phyloP scores from a whole-genome alignment of 352 stramenopile species.

The Globisporangium alternatum region DNA sequence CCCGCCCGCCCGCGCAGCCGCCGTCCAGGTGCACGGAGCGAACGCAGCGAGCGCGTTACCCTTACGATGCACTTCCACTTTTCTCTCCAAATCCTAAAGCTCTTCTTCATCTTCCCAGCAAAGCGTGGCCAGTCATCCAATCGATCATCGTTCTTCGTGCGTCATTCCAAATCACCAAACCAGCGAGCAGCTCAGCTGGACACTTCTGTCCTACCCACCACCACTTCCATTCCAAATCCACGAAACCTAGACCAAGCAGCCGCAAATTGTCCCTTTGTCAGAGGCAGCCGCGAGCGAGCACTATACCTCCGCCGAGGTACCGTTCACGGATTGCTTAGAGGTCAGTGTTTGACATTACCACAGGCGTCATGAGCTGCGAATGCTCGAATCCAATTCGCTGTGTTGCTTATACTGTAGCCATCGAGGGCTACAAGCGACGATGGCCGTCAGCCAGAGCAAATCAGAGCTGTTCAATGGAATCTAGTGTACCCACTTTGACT shows the following conservation, averaged over 20 bases:
- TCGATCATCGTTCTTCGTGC: not conserved
- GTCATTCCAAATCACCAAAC: not conserved
- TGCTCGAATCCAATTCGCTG: not conserved
- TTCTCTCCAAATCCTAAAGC: not conserved
- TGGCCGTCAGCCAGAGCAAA: not conserved
- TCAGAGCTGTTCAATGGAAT: not conserved
- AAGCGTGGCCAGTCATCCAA: not conserved
- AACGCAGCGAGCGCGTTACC: not conserved
- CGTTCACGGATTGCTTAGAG: not conserved
- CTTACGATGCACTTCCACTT: not conserved
- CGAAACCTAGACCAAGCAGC: not conserved
- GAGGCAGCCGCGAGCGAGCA: not conserved
- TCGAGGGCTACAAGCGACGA: not conserved
- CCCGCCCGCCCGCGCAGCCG: not conserved
- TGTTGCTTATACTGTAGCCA: not conserved
- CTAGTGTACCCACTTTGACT: slow-evolving; percentile 7
- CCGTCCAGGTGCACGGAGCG: not conserved
- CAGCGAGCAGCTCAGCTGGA: not conserved
- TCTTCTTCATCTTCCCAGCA: not conserved
- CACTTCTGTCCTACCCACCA: not conserved
- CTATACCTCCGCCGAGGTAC: not conserved
- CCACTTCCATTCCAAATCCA: not conserved
- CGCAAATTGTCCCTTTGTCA: not conserved
- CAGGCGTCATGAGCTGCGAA: not conserved
- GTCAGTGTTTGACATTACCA: not conserved